Evolutionary conservation across 768 basidiomycete species (phyloP), one percentile per base, ranked within the genome.

Genomic region (Lactarius sp.): DNA sequence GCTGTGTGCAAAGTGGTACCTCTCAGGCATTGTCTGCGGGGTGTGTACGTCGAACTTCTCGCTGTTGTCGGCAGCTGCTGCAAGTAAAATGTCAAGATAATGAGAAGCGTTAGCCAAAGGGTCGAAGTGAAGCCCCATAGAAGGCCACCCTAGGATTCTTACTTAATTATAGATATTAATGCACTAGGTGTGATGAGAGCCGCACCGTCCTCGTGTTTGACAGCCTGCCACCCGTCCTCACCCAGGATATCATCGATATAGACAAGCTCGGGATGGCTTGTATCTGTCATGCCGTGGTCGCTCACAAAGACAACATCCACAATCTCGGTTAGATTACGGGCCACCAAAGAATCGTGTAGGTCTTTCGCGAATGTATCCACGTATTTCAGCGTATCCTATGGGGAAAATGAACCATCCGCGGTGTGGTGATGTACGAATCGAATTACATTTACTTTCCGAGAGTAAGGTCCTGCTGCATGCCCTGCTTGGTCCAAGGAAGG

Each of bases 251-350:
- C 88, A 71, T 97, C 92, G 58, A 97, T 78, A 73, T 87, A 91
- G 39, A 95, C 75, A 53, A 83, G 79, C 54, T 87, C 83, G 0
- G 86, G 85, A 66, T 89, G 81, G 64, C 84, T 85, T n/a, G 92
- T 96, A 71, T 92, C 90, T 1, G 85, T 87, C 90, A 93, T 94
- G n/a, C 92, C 92, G 69, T 93, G 89, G 71, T 92, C 91, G 65
- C 87, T 89, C 66, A 97, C 93, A 69, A 95, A 94, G 27, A 96
- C 81, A 37, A 96, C 79, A 72, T 97, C 92, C 13, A 94, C 86
- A 20, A 95, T 89, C 52, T 88, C 82, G 1, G 84, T 85, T 31
- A 96, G 79, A 70, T 94, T 92, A 6, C 94, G 84, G 4, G 78
- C 78, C 52, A 78, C 78, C 41, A 97, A 76, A 0, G 82, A 80